Percentiles rank a stretch among this genome's conserved stretches.
Conservation (phyloP, 75 land plant species). For the Azolla pinnata region DNA sequence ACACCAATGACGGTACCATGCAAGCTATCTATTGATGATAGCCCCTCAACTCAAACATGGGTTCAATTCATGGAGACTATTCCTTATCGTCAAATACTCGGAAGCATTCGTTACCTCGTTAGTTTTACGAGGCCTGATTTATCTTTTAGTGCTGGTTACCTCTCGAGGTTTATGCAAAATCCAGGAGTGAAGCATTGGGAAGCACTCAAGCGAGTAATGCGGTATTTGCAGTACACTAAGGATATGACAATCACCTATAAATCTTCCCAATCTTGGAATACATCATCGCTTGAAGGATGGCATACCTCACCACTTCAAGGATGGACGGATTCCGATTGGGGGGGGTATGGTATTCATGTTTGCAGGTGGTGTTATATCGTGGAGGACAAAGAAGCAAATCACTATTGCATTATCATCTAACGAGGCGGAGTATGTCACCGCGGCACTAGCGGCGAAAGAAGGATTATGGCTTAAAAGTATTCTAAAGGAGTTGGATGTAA, state of each 20-base stretch:
- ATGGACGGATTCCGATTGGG: slow-evolving; percentile 11
- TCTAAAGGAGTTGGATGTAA: slow-evolving; percentile 2
- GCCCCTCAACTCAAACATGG: too few relatives aligned
- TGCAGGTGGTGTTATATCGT: slow-evolving; percentile 9
- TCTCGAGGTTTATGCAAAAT: slow-evolving; percentile 5
- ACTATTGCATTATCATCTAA: slow-evolving; percentile 6
- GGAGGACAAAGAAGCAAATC: slow-evolving; percentile 12
- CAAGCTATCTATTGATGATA: too few relatives aligned
- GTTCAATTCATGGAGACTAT: too few relatives aligned
- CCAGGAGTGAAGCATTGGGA: slow-evolving; percentile 2
- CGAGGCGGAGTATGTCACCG: slow-evolving; percentile 9
- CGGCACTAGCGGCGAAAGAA: slow-evolving; percentile 9
- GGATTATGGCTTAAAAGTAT: slow-evolving; percentile 14
- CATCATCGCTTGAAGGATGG: background rate
- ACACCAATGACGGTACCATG: too few relatives aligned
- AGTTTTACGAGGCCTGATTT: slow-evolving; percentile 9
- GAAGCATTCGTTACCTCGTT: slow-evolving; percentile 3
- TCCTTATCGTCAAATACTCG: too few relatives aligned
- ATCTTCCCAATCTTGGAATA: too few relatives aligned
- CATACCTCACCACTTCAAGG: background rate
- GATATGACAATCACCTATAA: background rate
- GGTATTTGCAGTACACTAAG: slow-evolving; percentile 9
- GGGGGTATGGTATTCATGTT: slow-evolving; percentile 8
- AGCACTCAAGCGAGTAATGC: slow-evolving; percentile 9
- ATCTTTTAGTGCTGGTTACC: background rate